Evolutionary conservation across 2,329 filamentous ascomycete genomes (phyloP).

Genomic region (Domatiomyces catenatus): DNA sequence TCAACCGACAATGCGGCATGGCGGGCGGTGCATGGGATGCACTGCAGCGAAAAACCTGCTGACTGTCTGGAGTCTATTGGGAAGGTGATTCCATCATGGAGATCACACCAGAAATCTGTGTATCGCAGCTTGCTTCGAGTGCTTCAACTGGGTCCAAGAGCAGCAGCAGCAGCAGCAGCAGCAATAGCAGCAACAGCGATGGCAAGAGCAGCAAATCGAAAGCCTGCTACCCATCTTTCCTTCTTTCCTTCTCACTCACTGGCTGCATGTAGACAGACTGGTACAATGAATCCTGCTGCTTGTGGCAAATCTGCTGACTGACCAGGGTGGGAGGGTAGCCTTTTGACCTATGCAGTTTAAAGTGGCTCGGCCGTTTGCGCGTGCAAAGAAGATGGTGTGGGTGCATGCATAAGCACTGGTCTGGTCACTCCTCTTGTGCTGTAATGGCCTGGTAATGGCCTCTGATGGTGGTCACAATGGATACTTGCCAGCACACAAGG

Average conservation of each 20-base stretch:
- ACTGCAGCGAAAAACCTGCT: neutral
- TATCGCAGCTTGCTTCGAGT: neutral
- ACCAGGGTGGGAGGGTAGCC: neutral
- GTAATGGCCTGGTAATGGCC: no score
- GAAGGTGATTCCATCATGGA: neutral
- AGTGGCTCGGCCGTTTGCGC: neutral
- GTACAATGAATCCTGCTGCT: neutral
- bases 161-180: constrained; percentile 2
- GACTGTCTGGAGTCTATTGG: neutral
- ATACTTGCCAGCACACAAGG: neutral
- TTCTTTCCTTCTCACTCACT: neutral
- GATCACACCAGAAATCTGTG: neutral
- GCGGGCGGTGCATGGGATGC: neutral
- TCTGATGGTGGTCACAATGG: neutral
- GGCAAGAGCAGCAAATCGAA: neutral
- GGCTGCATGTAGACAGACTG: no score
- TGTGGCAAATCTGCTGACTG: neutral
- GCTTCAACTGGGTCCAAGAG: neutral
- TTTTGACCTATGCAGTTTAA: neutral
- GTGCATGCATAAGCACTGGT: neutral
- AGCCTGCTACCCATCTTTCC: neutral
- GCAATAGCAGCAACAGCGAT: neutral
- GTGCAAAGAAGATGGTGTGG: neutral
- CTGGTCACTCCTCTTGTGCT: neutral
- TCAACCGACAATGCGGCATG: neutral